A percentile compares a stretch with the other conserved stretches of the same genome.
Evolutionary conservation across 768 basidiomycete genomes (phyloP).

Genomic region (Collybiopsis luxurians): DNA sequence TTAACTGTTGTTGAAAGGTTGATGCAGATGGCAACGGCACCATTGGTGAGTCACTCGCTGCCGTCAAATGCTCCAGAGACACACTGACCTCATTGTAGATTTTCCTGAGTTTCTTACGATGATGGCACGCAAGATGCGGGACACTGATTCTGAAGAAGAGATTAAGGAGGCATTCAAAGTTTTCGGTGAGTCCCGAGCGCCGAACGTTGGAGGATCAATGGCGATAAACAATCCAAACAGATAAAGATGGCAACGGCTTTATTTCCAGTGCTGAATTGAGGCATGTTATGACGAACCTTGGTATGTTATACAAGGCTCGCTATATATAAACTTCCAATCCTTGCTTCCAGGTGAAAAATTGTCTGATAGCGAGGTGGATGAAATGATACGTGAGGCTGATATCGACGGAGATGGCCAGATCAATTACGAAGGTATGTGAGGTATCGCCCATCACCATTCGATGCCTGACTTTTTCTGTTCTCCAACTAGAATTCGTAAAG

Average conservation of each 20-base stretch:
- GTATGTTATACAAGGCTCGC: constrained; percentile 38
- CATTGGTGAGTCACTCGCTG: constrained; percentile 32
- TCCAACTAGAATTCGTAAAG: constrained; percentile 69
- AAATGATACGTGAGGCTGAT: constrained; percentile 97
- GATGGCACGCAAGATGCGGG: constrained; percentile 86
- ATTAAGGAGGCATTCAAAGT: constrained; percentile 96
- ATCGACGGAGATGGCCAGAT: constrained; percentile 94
- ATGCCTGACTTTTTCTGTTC: background rate
- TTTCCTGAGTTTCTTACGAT: constrained; percentile 79
- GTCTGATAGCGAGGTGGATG: constrained; percentile 83
- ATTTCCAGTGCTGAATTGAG: constrained; percentile 85
- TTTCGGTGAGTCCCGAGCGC: no score
- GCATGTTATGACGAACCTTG: constrained; percentile 89
- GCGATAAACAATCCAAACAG: no score
- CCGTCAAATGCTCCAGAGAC: no score
- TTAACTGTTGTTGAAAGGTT: constrained; percentile 31
- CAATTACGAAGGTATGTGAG: constrained; percentile 70
- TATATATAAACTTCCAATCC: background rate
- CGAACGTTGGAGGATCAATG: no score
- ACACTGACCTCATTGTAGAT: constrained; percentile 37
- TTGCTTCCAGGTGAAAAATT: constrained; percentile 70
- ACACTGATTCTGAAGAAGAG: constrained; percentile 92
- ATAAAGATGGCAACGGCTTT: constrained; percentile 92
- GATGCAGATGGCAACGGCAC: constrained; percentile 85
- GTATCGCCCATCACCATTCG: constrained; percentile 2